Base-by-base conservation (phyloP, 352 stramenopile genomes). In the Phytopythium kandeliae region DNA sequence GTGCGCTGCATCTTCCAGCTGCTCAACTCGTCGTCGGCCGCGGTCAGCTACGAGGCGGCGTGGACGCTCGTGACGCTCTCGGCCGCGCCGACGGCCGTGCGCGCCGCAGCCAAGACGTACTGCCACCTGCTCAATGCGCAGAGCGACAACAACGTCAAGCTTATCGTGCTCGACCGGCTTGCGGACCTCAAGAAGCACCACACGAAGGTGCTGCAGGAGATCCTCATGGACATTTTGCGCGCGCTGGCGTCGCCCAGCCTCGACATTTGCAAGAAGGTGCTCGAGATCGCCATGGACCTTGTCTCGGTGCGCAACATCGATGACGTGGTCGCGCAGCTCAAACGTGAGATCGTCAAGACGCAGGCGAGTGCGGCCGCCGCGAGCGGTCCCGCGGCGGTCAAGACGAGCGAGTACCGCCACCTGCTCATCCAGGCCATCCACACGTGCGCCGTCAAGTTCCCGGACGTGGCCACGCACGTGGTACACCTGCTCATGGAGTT, bases 141-240 rank as follows among this genome's bases (percentile, higher is more conserved):
- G 69, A 99, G 96, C 68, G 97, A 99, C 74, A 99, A 99, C 74
- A 99, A 99, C 62, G 96, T 99, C 46, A 99, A 99, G 77, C 84
- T 99, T 15, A 99, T 99, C 71, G 95, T 99, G 36, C 79, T 99
- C 19, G 97, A 99, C 61, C 89, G 97, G 5, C 79, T 99, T 13
- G 90, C 90, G 21, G 90, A 96, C 43, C 78, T 99, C n/a, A 98
- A 98, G 70, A 97, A 98, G 65, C 93, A 97, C 61, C 89, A 97
- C 58, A 89, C 84, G 24, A 99, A 99, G 78, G 86, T 99, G 57
- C 61, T 99, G 31, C 96, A 99, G 71, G 97, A 99, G 62, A 88
- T 99, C 33, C 73, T 99, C 48, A 99, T 99, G 96, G 97, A 99
- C 65, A 98, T 99, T 52, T 86, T 99, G 65, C 85, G 97, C 36